Evolutionary conservation across 2,329 filamentous ascomycete species (phyloP).

Genomic region (Orbilia brochopaga): DNA sequence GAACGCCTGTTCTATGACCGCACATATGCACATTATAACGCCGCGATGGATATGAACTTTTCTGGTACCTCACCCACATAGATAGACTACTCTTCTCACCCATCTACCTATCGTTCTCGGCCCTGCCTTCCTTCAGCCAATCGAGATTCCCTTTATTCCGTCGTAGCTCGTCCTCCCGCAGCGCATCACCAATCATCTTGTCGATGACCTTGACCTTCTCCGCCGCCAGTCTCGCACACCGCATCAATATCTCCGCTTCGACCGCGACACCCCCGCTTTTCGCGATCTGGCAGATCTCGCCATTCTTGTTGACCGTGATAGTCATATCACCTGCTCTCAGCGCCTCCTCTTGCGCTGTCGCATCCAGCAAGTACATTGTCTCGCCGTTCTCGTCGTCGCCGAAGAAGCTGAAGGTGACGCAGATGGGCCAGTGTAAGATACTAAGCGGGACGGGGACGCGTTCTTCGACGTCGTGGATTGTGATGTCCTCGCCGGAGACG

Average conservation of each 20-base stretch:
- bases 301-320: slow-evolving; percentile 84
- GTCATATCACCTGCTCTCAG: slow-evolving; percentile 75
- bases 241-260: slow-evolving; percentile 77
- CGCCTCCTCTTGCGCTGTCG: slow-evolving; percentile 76
- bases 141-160: slow-evolving; percentile 76
- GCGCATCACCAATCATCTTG: slow-evolving; percentile 71
- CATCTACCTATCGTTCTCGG: slow-evolving; percentile 79
- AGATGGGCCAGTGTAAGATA: slow-evolving; percentile 90
- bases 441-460: slow-evolving; percentile 87
- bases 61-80: background rate
- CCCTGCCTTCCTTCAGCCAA: slow-evolving; percentile 75
- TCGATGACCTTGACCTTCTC: slow-evolving; percentile 82
- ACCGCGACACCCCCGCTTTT: slow-evolving; percentile 86
- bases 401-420: slow-evolving; percentile 87
- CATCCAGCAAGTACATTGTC: slow-evolving; percentile 70
- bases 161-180: slow-evolving; percentile 78
- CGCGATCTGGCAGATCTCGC: slow-evolving; percentile 87
- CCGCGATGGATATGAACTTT: slow-evolving; percentile 9
- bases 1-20: slow-evolving; percentile 26
- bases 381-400: slow-evolving; percentile 66
- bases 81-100: background rate
- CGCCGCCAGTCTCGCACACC: slow-evolving; percentile 75
- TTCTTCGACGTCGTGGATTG: slow-evolving; percentile 81
- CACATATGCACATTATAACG: slow-evolving; percentile 18
- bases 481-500: slow-evolving; percentile 82